phyloP scores from a whole-genome alignment of 208 protist genomes.

The Strigomonas galati region DNA sequence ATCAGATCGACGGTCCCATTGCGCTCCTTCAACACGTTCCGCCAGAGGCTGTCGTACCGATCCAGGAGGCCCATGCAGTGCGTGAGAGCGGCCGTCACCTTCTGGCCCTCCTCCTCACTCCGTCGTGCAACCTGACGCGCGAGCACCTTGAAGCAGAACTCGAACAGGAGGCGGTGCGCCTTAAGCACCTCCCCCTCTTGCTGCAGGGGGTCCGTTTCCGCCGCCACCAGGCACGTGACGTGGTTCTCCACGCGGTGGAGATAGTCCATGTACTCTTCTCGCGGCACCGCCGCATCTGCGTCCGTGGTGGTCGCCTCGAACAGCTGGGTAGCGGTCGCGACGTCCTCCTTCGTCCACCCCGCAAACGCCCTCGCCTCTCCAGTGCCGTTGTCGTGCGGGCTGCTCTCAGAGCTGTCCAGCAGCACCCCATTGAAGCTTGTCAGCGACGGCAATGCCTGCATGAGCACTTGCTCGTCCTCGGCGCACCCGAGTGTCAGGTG shows the following conservation, averaged over 20 bases:
- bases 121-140: not conserved
- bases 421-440: constrained; percentile 60
- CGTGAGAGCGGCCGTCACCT: constrained; percentile 36
- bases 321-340: constrained; percentile 30
- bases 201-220: constrained; percentile 37
- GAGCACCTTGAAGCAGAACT: constrained; percentile 71
- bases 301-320: constrained; percentile 34
- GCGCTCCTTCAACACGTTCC: constrained; percentile 42
- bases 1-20: constrained; percentile 47
- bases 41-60: constrained; percentile 68
- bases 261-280: constrained; percentile 66
- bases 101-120: constrained; percentile 13
- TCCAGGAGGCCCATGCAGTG: constrained; percentile 47
- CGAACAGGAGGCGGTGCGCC: constrained; percentile 58
- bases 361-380: not conserved
- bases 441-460: constrained; percentile 47
- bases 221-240: constrained; percentile 51
- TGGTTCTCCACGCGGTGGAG: constrained; percentile 61
- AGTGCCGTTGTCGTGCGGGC: constrained; percentile 20
- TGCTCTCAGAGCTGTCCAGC: no score
- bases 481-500: constrained; percentile 49
- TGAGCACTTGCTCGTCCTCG: constrained; percentile 72
- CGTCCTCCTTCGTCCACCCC: constrained; percentile 24
- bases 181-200: constrained; percentile 78
- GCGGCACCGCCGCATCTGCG: constrained; percentile 16